Conservation (phyloP, 1,139 yeast genomes). For the Candida anutae region DNA sequence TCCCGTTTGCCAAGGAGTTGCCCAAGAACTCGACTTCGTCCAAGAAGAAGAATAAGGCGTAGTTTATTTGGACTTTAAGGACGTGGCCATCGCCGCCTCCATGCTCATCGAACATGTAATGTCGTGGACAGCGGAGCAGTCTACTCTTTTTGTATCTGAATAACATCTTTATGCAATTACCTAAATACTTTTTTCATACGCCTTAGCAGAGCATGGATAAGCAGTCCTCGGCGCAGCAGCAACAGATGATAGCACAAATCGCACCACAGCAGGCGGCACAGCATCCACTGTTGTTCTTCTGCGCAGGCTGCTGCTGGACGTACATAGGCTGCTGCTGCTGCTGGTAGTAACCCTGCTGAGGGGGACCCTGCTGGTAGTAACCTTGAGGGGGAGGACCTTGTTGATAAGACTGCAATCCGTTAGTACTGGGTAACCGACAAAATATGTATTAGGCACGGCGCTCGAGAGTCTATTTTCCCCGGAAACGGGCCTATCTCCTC, state of each 20-base stretch:
- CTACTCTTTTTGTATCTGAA: too few relatives aligned
- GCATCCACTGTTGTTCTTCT: slow-evolving; percentile 25
- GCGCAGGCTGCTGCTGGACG: slow-evolving; percentile 29
- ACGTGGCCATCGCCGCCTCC: too few relatives aligned
- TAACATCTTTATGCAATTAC: too few relatives aligned
- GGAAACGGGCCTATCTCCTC: too few relatives aligned
- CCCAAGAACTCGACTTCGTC: slow-evolving; percentile 89
- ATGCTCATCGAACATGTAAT: too few relatives aligned
- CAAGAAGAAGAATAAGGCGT: slow-evolving; percentile 42
- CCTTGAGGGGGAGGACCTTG: slow-evolving; percentile 2
- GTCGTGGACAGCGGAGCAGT: too few relatives aligned
- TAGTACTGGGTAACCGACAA: not conserved
- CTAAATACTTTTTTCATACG: too few relatives aligned
- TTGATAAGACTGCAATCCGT: not conserved
- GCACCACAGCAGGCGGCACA: slow-evolving; percentile 35
- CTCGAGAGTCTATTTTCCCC: not conserved
- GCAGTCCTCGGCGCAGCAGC: slow-evolving; percentile 38
- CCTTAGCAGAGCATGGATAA: slow-evolving; percentile 11
- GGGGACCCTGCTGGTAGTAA: slow-evolving; percentile 9
- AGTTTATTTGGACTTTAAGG: too few relatives aligned
- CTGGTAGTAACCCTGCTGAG: slow-evolving; percentile 9
- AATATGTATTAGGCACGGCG: not conserved
- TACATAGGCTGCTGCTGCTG: slow-evolving; percentile 36
- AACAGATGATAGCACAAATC: slow-evolving; percentile 36
- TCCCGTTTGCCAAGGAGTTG: slow-evolving; percentile 83